Conservation (phyloP, 2,329 filamentous ascomycete genomes). For the Onygenales sp. region DNA sequence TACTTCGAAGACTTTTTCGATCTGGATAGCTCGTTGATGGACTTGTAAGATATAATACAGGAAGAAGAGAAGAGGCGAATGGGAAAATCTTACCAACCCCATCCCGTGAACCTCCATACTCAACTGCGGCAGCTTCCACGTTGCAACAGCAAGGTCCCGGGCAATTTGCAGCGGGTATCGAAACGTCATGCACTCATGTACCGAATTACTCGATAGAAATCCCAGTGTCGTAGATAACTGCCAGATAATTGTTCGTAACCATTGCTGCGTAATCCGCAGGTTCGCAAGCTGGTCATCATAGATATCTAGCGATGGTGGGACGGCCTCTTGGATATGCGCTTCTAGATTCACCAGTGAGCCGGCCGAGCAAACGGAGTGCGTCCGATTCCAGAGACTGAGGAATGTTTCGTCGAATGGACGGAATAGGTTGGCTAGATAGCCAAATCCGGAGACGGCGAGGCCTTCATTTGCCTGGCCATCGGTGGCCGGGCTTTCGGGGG, state of each 20-base stretch:
- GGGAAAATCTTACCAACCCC: constrained; percentile 51
- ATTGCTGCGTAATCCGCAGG: constrained; percentile 58
- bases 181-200: constrained; percentile 52
- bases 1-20: constrained; percentile 73
- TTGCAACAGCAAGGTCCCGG: constrained; percentile 54
- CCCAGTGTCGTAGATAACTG: constrained; percentile 59
- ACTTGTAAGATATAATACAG: neutral
- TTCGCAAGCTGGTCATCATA: constrained; percentile 60
- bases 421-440: constrained; percentile 52
- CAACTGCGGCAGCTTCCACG: constrained; percentile 60
- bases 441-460: constrained; percentile 47
- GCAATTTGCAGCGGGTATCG: constrained; percentile 55
- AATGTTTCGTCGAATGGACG: constrained; percentile 56
- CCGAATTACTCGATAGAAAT: constrained; percentile 52
- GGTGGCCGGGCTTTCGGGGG: constrained; percentile 43
- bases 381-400: constrained; percentile 55
- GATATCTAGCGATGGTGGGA: constrained; percentile 44
- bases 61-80: neutral
- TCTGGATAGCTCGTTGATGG: constrained; percentile 29
- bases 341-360: constrained; percentile 40
- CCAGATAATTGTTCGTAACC: constrained; percentile 64
- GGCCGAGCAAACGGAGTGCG: constrained; percentile 33
- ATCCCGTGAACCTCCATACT: constrained; percentile 67
- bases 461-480: constrained; percentile 45
- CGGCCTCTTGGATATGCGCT: constrained; percentile 41